Conservation (phyloP, 768 basidiomycete genomes). For the Russula compacta region DNA sequence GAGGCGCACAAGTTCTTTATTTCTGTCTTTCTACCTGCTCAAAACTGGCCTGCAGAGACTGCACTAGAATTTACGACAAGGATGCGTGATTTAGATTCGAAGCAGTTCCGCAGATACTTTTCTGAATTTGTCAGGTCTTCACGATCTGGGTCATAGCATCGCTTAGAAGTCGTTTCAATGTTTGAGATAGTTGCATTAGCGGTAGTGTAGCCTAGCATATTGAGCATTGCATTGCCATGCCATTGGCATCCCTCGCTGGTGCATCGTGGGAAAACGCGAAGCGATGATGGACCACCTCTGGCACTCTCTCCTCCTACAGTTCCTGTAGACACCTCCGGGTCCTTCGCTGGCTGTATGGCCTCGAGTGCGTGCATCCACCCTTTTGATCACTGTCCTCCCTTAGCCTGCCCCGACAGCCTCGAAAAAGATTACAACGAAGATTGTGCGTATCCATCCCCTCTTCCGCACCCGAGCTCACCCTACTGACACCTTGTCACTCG, state of each 20-base stretch:
- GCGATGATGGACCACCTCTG: too few species aligned
- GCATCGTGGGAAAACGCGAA: too few species aligned
- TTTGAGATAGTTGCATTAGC: too few species aligned
- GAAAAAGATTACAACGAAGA: conserved; percentile 31
- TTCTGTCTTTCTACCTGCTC: conserved; percentile 73
- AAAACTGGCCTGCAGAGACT: conserved; percentile 75
- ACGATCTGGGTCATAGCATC: conserved; percentile 30
- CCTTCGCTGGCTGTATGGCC: conserved; percentile 21
- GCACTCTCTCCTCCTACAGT: too few species aligned
- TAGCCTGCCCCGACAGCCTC: conserved; percentile 17
- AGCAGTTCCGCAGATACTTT: conserved; percentile 79
- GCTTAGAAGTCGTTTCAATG: too few species aligned
- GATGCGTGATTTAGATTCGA: conserved; percentile 63
- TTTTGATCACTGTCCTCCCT: neutral
- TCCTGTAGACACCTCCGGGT: too few species aligned
- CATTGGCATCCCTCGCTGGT: too few species aligned
- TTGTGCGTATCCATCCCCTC: conserved; percentile 29
- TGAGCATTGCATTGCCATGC: too few species aligned
- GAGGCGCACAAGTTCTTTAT: conserved; percentile 81
- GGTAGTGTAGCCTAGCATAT: too few species aligned
- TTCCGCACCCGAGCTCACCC: conserved; percentile 20
- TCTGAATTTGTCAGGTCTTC: conserved; percentile 74
- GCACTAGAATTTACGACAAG: conserved; percentile 72
- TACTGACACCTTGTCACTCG: conserved; percentile 9
- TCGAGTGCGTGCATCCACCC: conserved; percentile 22